phyloP scores from a whole-genome alignment of 1,139 yeast genomes.

The Lodderomyces oxycetoniae region DNA sequence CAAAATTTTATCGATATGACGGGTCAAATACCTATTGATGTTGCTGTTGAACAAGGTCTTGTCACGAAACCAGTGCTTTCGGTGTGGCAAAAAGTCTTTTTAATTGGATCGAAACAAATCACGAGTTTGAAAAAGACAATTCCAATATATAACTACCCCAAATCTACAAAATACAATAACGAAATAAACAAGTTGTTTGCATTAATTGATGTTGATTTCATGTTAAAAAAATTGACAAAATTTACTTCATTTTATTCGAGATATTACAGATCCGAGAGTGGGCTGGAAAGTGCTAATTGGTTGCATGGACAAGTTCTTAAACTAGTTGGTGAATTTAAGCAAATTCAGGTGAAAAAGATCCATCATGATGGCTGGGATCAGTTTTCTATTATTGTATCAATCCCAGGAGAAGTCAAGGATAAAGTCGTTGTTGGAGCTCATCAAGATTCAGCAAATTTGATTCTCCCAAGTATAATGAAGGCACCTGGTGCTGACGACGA shows the following conservation, averaged over 20 bases:
- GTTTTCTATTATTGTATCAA: slow-evolving; percentile 37
- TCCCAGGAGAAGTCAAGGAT: slow-evolving; percentile 33
- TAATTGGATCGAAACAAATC: slow-evolving; percentile 32
- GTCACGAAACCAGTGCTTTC: slow-evolving; percentile 16
- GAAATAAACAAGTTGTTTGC: slow-evolving; percentile 39
- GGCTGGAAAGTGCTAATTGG: slow-evolving; percentile 73
- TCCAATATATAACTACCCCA: slow-evolving; percentile 56
- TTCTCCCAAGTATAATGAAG: slow-evolving; percentile 62
- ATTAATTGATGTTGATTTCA: slow-evolving; percentile 39
- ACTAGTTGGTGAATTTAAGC: slow-evolving; percentile 37
- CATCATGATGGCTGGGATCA: slow-evolving; percentile 43
- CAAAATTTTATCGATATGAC: slow-evolving; percentile 71
- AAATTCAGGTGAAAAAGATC: slow-evolving; percentile 24
- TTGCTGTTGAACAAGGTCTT: slow-evolving; percentile 30
- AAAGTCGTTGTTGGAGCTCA: slow-evolving; percentile 82
- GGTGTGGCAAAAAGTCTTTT: slow-evolving; percentile 16
- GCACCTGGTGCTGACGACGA: slow-evolving; percentile 98
- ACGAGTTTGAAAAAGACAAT: slow-evolving; percentile 20
- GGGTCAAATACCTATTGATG: slow-evolving; percentile 32
- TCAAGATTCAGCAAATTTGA: slow-evolving; percentile 75
- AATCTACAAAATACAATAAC: slow-evolving; percentile 29
- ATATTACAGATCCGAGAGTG: slow-evolving; percentile 69
- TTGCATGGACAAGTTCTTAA: slow-evolving; percentile 47
- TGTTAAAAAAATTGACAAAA: slow-evolving; percentile 52
- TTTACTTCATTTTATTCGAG: slow-evolving; percentile 76